These are phyloP conservation scores for Termitomyces sp. DNA, from an alignment of 768 basidiomycete species.

Conservation along the genomic window DNA sequence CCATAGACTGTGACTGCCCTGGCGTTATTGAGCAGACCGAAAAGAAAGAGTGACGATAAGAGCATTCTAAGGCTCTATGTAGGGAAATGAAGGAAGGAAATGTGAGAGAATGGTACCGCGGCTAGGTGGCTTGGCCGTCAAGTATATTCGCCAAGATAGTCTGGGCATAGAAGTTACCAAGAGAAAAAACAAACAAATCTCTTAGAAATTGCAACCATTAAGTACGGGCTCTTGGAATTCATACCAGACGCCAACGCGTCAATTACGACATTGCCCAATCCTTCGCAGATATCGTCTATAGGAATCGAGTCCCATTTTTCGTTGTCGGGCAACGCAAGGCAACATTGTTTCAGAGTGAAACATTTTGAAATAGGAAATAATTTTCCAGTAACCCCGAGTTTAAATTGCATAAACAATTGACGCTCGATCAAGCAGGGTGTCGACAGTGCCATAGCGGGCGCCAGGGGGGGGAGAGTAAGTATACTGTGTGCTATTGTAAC, in stretches of 20 bases:
- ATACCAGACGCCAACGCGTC: background rate
- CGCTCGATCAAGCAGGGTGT: background rate
- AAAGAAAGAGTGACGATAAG: background rate
- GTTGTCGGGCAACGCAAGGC: background rate
- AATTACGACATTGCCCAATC: background rate
- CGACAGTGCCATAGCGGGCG: background rate
- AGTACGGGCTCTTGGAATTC: no score
- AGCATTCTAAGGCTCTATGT: background rate
- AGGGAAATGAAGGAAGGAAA: no score
- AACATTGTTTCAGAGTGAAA: no score
- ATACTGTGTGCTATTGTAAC: no score
- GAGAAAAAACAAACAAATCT: background rate
- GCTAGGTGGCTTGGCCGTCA: background rate
- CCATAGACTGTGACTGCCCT: conserved; percentile 29
- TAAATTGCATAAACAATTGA: background rate
- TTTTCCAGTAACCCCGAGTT: background rate
- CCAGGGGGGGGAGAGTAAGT: no score
- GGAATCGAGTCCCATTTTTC: background rate
- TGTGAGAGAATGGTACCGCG: background rate
- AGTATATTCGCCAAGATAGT: background rate
- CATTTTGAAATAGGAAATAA: background rate
- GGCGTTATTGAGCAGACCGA: background rate
- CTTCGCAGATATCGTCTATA: background rate
- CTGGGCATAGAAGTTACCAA: no score
- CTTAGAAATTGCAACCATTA: background rate